Evolutionary conservation across 2,329 filamentous ascomycete species (phyloP).

Genomic region (Beauveria sp.): DNA sequence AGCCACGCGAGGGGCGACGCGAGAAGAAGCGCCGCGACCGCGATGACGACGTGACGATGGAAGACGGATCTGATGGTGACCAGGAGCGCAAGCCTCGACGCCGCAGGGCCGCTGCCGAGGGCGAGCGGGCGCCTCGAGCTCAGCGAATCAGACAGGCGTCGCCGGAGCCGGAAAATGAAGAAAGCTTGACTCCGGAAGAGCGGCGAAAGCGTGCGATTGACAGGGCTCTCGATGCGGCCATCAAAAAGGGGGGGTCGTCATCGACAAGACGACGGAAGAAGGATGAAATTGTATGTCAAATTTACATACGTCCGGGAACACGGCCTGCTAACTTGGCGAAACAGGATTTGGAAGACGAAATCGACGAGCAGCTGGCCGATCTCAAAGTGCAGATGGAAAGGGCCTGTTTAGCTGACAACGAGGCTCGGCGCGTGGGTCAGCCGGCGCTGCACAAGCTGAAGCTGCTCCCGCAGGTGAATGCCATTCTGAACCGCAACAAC

Average conservation of each 20-base stretch:
- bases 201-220: constrained; percentile 77
- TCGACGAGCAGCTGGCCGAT: constrained; percentile 81
- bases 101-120: constrained; percentile 36
- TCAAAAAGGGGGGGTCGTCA: constrained; percentile 60
- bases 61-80: constrained; percentile 40
- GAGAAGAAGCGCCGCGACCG: constrained; percentile 54
- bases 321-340: constrained; percentile 16
- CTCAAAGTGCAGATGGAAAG: constrained; percentile 86
- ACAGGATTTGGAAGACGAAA: constrained; percentile 76
- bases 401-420: constrained; percentile 80
- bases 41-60: constrained; percentile 40
- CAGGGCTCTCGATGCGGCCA: constrained; percentile 76
- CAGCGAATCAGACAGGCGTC: constrained; percentile 35
- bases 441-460: constrained; percentile 90
- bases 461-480: constrained; percentile 83
- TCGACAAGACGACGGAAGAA: constrained; percentile 72
- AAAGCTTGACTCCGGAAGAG: constrained; percentile 76
- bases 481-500: constrained; percentile 81
- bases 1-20: constrained; percentile 65
- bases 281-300: constrained; percentile 70
- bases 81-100: constrained; percentile 38
- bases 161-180: constrained; percentile 63
- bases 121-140: constrained; percentile 42
- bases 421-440: constrained; percentile 68
- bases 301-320: background rate